Evolutionary conservation across 192 early-diverging fungal genomes (phyloP), one percentile per base, ranked within the genome.

Genomic region (Entophlyctis luteolus): DNA sequence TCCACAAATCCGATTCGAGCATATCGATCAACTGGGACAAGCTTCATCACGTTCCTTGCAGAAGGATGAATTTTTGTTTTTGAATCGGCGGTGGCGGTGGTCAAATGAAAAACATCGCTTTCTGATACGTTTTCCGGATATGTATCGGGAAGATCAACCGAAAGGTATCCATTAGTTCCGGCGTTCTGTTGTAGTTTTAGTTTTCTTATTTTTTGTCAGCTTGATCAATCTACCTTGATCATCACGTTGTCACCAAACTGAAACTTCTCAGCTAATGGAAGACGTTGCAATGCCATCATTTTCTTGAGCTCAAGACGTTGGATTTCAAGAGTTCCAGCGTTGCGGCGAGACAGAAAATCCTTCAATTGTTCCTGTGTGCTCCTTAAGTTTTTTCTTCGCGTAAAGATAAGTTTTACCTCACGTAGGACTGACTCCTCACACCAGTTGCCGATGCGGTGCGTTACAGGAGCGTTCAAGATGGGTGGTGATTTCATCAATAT

Each of bases 391-490:
- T 12, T 52, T 50, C 23, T 18, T 6, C n/a, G 27, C 34, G 42
- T 16, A 20, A 10, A 37, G 53, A 23, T 12, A 46, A 8, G n/a
- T 2, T 52, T n/a, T 42, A 77, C 76, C 63, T 79, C 74, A 3
- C 69, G 45, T 38, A 76, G 53, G 10, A 79, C 74, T 10, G 74
- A 67, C 45, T 79, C 77, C 63, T 79, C 77, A 36, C 46, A 76
- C 77, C 77, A 79, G 71, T 79, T 79, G 27, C 77, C 77, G 3
- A 71, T 65, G 27, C 70, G 34, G 53, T 71, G 59, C 28, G 59
- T 71, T 4, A 71, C 70, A 35, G 48, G 32, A 5, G 63, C 34
- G 8, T 28, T 28, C n/a, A 57, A 14, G 0, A 57, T 42, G 8
- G 39, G 39, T 55, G 31, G 36, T 55, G 3, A 34, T 55, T 45